These are phyloP conservation scores for Fusarium mundagurra DNA, from an alignment of 2,329 filamentous ascomycete genomes.

Conservation along the genomic window DNA sequence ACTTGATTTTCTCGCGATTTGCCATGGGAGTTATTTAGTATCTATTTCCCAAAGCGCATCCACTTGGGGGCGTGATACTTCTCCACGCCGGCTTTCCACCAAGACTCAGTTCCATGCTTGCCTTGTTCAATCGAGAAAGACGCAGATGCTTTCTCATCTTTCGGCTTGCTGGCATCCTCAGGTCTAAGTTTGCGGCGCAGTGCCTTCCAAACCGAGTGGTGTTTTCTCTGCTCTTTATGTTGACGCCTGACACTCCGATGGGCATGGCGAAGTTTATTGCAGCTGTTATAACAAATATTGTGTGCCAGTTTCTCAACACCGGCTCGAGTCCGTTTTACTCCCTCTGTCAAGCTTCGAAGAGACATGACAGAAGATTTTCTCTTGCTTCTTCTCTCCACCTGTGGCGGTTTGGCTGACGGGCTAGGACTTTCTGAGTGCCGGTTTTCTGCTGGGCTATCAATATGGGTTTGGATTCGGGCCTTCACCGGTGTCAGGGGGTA, in stretches of 20 bases:
- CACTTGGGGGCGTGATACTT: constrained; percentile 47
- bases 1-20: neutral
- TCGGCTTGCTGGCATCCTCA: constrained; percentile 38
- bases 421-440: constrained; percentile 26
- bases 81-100: constrained; percentile 50
- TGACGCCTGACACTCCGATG: constrained; percentile 44
- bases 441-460: constrained; percentile 39
- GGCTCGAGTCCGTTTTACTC: constrained; percentile 37
- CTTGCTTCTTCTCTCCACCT: constrained; percentile 20
- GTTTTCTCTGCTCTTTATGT: constrained; percentile 36
- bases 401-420: constrained; percentile 3
- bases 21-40: neutral
- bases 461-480: constrained; percentile 34
- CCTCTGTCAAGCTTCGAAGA: constrained; percentile 21
- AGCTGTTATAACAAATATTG: constrained; percentile 41
- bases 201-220: constrained; percentile 45
- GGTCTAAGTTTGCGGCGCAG: constrained; percentile 40
- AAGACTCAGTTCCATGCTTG: constrained; percentile 42
- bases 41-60: constrained; percentile 43
- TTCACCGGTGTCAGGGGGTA: neutral
- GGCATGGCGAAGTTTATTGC: constrained; percentile 39
- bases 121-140: constrained; percentile 41
- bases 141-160: constrained; percentile 37
- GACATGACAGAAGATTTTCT: constrained; percentile 31
- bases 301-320: constrained; percentile 43